Base-by-base conservation (phyloP, 768 basidiomycete species). In the Suillus variegatus region DNA sequence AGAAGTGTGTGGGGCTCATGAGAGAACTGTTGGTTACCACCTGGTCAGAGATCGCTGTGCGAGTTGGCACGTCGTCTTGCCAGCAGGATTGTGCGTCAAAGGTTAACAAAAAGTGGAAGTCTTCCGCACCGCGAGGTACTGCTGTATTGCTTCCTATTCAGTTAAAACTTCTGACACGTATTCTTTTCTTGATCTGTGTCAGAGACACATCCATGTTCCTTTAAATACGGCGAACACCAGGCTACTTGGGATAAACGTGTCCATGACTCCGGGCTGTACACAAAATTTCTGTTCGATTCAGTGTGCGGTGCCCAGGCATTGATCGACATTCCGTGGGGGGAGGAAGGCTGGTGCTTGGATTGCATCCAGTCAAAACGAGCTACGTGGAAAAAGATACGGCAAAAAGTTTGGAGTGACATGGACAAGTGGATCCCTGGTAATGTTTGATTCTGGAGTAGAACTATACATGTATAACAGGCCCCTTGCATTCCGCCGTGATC, bases 271-370 rank as follows among this genome's bases (percentile, higher is more conserved):
- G 70, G 69, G 6, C 63, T 79, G 54, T 75, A 73, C 52, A 74
- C 72, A 44, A 66, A 71, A 32, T 74, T 73, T 32, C 67, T 76
- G 60, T 67, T 68, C 46, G 80, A 82, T 63, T 75, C 78, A 20
- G 63, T 81, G 35, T 74, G 69, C 54, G 81, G 79, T 13, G 62
- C 82, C 18, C 67, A 75, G 58, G 69, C 64, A 16, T 68, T 82
- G 35, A 64, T 69, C 20, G 70, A 72, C 1, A 66, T 77, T 35
- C 66, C 71, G 8, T 71, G 65, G 66, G 72, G 18, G 68, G 69
- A 67, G 7, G 68, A 71, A 35, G 79, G 75, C 6, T 80, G 72
- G 62, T 82, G 81, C 63, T 61, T 65, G 16, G 71, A 64, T 41
- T 81, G 81, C 66, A 74, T 76, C 35, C 57, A 65, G 41, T 67